Evolutionary conservation across 179 eudicot genomes (phyloP).

Genomic region (Patellifolia procumbens): DNA sequence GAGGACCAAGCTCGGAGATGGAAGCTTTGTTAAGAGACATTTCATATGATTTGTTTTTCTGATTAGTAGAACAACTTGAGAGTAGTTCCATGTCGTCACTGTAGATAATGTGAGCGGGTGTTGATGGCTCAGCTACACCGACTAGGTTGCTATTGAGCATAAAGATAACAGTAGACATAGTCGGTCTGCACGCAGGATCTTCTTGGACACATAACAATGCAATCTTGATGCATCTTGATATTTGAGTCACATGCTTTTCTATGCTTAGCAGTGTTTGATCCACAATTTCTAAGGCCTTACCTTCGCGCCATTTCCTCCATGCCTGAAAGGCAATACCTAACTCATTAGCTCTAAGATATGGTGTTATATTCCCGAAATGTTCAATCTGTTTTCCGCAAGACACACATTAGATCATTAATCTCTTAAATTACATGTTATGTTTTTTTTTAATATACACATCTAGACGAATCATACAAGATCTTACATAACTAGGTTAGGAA

Average conservation of each 20-base stretch:
- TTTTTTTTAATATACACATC: too few species aligned
- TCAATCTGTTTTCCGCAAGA: too few species aligned
- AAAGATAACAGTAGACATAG: conserved; percentile 20
- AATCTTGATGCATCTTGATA: conserved; percentile 31
- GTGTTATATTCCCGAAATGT: too few species aligned
- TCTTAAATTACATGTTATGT: too few species aligned
- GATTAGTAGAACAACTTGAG: too few species aligned
- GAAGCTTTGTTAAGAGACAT: too few species aligned
- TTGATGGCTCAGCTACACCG: conserved; percentile 5
- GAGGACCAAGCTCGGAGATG: too few species aligned
- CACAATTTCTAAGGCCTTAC: conserved; percentile 29
- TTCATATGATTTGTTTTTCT: too few species aligned
- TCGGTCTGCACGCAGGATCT: conserved; percentile 19
- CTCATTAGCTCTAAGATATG: too few species aligned
- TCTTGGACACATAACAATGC: conserved; percentile 30
- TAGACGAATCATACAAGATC: not conserved
- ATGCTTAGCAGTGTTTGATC: conserved; percentile 32
- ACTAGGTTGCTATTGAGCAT: conserved; percentile 26
- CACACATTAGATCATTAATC: too few species aligned
- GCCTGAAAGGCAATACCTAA: too few species aligned
- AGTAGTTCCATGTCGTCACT: not conserved
- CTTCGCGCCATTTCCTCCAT: conserved; percentile 48
- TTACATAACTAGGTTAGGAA: not conserved
- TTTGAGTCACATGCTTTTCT: conserved; percentile 5
- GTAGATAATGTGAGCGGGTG: conserved; percentile 6